Base-by-base conservation (phyloP, 2,329 filamentous ascomycete species). In the Pseudogymnoascus sp. region DNA sequence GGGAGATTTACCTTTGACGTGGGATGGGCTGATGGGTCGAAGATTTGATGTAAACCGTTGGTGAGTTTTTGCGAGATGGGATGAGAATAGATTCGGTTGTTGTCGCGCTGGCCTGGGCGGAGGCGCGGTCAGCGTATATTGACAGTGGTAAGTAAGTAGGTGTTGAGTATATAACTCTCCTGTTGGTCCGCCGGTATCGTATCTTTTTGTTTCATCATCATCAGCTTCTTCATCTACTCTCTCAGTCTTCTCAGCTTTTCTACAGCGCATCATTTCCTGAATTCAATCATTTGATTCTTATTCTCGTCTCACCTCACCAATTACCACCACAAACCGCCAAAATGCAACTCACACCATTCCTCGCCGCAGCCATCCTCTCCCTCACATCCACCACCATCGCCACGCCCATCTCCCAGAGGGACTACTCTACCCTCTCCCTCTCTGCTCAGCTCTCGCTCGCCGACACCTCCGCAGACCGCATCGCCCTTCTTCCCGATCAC, bases 391-490 rank as follows among this genome's bases (percentile, higher is more conserved):
- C 73, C 18, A 68, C 74, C 34, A 63, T 63, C 14, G 65, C 62
- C 63, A 72, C 37, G 70, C 72, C 63, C 69, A 71, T 38, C 67
- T 65, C 34, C 63, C 65, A 53, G 59, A 61, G 14, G 62, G 64
- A 46, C 14, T 23, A 46, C 34, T 6, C 25, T 46, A 12, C 36
- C 60, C 21, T 62, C 59, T 59, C 53, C 46, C 60, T 69, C 38
- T 69, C 69, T 4, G 61, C 64, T 2, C 64, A 71, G 56, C 67
- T 72, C 28, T 64, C 67, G 62, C 65, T 71, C 40, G 67, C 69
- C n/a, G 69, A 71, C 56, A 79, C 77, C 60, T 77, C 77, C 23
- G 76, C 67, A 36, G 79, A 81, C 62, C 77, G 77, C 62, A 75
- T 74, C 68, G 68, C 69, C 25, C 76, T 81, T 59, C 75, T 81